Percentiles rank a stretch among this genome's conserved stretches.
phyloP scores from a whole-genome alignment of 805 yeast genomes.

The Metschnikowia lunata region DNA sequence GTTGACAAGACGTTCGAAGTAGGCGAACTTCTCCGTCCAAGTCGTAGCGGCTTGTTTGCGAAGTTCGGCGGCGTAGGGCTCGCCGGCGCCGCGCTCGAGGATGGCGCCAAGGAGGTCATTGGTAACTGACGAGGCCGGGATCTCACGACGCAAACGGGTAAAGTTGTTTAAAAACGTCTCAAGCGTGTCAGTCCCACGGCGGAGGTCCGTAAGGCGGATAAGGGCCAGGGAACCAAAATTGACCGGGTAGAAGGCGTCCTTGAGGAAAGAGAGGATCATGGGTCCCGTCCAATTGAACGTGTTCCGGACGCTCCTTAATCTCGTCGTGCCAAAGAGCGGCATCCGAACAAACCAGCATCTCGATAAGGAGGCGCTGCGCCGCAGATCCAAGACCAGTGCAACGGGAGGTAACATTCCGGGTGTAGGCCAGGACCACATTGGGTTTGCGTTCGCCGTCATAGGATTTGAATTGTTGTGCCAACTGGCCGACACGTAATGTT shows the following conservation, averaged over 20 bases:
- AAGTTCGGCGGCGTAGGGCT: background rate
- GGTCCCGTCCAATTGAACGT: background rate
- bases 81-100: background rate
- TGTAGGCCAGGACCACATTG: background rate
- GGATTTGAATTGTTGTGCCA: too few species aligned
- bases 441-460: too few species aligned
- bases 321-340: background rate
- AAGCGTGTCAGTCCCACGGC: background rate
- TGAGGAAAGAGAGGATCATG: background rate
- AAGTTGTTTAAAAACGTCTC: background rate
- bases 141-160: background rate
- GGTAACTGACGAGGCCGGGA: background rate
- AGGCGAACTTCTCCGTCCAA: background rate
- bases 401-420: background rate
- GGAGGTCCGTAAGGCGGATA: background rate
- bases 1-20: background rate
- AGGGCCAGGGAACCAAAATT: background rate
- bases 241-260: background rate
- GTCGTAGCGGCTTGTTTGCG: background rate
- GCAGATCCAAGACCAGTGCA: background rate
- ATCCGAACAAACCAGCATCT: background rate
- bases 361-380: background rate
- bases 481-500: too few species aligned
- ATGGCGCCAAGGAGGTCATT: background rate
- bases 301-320: background rate